Conservation (phyloP, 345 rosid species). For the Euphorbia peplus region DNA sequence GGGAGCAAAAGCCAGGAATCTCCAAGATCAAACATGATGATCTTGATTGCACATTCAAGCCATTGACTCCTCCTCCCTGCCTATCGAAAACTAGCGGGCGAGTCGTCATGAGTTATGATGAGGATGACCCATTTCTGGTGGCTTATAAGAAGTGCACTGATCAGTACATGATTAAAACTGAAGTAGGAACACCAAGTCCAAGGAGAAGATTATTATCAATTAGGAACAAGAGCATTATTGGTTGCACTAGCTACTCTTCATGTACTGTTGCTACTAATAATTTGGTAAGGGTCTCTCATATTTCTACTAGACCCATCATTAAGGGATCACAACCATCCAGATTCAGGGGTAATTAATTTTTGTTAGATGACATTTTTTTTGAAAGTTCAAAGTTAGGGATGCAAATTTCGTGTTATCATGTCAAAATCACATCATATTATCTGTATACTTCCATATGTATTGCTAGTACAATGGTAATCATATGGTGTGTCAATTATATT, state of each 20-base stretch:
- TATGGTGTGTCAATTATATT: too few relatives aligned
- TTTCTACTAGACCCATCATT: background rate
- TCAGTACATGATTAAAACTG: too few relatives aligned
- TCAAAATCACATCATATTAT: too few relatives aligned
- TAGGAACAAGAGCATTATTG: slow-evolving; percentile 1
- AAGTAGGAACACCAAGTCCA: too few relatives aligned
- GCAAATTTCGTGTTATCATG: too few relatives aligned
- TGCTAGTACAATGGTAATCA: too few relatives aligned
- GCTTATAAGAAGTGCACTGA: slow-evolving; percentile 32
- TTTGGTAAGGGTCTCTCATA: slow-evolving; percentile 16
- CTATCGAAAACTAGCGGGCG: slow-evolving; percentile 11
- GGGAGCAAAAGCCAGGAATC: slow-evolving; percentile 39
- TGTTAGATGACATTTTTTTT: too few relatives aligned
- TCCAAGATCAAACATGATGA: slow-evolving; percentile 24
- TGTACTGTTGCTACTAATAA: slow-evolving; percentile 20
- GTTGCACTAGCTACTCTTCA: slow-evolving; percentile 18
- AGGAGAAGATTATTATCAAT: background rate
- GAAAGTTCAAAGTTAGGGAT: too few relatives aligned
- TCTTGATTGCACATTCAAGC: background rate
- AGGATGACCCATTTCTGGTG: slow-evolving; percentile 28
- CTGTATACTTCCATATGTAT: too few relatives aligned
- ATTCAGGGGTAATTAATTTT: background rate
- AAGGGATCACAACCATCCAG: background rate
- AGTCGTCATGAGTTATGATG: background rate
- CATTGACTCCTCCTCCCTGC: slow-evolving; percentile 32